Conservation (phyloP, 1,284 basidiomycete species). For the Pseudozyma flocculosa region DNA sequence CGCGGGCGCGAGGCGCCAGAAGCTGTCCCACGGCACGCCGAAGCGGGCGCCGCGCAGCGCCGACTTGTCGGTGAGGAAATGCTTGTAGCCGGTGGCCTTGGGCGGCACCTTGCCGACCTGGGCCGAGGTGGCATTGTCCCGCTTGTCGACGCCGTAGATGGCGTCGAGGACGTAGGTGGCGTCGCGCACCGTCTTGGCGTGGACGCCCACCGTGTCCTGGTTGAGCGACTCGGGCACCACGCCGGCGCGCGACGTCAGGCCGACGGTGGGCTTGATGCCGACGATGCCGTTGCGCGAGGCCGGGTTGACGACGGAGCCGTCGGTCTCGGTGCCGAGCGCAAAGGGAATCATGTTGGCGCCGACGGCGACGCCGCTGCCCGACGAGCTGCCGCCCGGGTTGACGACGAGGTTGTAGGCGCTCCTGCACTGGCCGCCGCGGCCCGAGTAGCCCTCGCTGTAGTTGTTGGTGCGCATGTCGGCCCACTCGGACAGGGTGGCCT, state of each 20-base stretch:
- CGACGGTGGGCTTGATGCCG: slow-evolving; percentile 35
- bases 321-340: slow-evolving; percentile 68
- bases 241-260: slow-evolving; percentile 25
- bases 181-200: slow-evolving; percentile 26
- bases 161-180: slow-evolving; percentile 27
- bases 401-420: slow-evolving; percentile 67
- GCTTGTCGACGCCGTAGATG: slow-evolving; percentile 23
- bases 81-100: slow-evolving; percentile 12
- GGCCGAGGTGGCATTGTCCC: slow-evolving; percentile 22
- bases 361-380: slow-evolving; percentile 67
- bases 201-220: slow-evolving; percentile 30
- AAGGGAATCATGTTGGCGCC: slow-evolving; percentile 68
- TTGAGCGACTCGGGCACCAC: slow-evolving; percentile 25
- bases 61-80: slow-evolving; percentile 12
- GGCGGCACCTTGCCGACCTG: slow-evolving; percentile 7
- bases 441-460: slow-evolving; percentile 67
- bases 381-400: slow-evolving; percentile 69
- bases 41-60: background rate
- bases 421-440: slow-evolving; percentile 67
- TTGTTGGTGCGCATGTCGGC: slow-evolving; percentile 60
- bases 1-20: slow-evolving; percentile 16
- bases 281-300: slow-evolving; percentile 35
- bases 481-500: slow-evolving; percentile 56
- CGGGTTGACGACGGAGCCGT: slow-evolving; percentile 31
- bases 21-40: slow-evolving; percentile 7